phyloP scores from a whole-genome alignment of 2,329 filamentous ascomycete genomes.

The Fusarium staphyleae region DNA sequence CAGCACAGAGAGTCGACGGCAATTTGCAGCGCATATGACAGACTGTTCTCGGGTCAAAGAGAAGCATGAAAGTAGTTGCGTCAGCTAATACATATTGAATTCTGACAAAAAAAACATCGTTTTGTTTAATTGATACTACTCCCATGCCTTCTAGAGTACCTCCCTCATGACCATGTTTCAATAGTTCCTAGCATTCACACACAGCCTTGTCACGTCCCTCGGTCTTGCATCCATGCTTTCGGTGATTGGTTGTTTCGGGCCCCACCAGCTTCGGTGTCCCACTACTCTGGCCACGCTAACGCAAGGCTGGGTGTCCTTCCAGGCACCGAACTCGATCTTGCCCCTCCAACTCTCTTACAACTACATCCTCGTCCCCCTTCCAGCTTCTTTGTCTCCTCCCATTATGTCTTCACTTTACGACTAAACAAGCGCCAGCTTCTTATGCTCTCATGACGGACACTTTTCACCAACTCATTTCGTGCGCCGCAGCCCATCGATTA shows the following conservation, averaged over 20 bases:
- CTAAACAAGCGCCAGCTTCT: neutral
- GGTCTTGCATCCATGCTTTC: neutral
- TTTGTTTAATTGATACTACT: neutral
- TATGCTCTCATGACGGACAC: neutral
- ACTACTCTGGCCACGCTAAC: slow-evolving; percentile 9
- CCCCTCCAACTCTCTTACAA: slow-evolving; percentile 38
- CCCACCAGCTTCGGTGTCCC: neutral
- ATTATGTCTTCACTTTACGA: neutral
- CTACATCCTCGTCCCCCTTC: slow-evolving; percentile 20
- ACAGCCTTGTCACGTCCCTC: slow-evolving; percentile 15
- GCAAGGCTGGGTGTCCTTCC: slow-evolving; percentile 30
- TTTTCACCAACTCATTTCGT: neutral
- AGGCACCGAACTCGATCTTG: slow-evolving; percentile 29
- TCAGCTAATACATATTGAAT: no score
- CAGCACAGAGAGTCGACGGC: neutral
- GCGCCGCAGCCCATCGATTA: neutral
- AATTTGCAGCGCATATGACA: slow-evolving; percentile 3
- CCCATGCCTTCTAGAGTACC: neutral
- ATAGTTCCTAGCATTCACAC: neutral
- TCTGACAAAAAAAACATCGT: neutral
- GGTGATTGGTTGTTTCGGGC: slow-evolving; percentile 7
- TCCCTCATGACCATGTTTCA: neutral
- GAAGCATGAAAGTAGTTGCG: neutral
- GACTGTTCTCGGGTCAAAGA: neutral
- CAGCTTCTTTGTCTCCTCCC: slow-evolving; percentile 5